Conservation (phyloP, 2,329 filamentous ascomycete genomes). For the Aureobasidium lini region DNA sequence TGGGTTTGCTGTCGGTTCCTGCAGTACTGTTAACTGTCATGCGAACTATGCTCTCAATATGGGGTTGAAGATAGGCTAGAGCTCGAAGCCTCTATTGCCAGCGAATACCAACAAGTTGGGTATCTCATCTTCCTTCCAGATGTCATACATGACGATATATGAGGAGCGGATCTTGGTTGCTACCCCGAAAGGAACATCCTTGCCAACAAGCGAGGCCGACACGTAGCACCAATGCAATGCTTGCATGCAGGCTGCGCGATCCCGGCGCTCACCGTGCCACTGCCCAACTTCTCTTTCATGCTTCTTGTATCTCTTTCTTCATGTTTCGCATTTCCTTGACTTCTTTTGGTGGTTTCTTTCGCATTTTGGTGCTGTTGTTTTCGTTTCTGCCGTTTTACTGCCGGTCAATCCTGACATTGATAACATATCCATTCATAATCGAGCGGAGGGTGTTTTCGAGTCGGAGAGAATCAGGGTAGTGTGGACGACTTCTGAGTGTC, state of each 20-base stretch:
- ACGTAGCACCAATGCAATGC: constrained; percentile 13
- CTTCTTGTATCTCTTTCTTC: not conserved
- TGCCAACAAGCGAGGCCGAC: constrained; percentile 13
- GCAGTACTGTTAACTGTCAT: constrained; percentile 12
- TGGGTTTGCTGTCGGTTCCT: constrained; percentile 3
- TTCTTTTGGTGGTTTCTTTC: not conserved
- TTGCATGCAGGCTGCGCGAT: constrained; percentile 12
- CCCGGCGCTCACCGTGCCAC: constrained; percentile 12
- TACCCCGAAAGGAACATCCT: not conserved
- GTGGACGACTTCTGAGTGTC: not conserved
- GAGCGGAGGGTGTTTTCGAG: no score
- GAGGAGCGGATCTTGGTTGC: not conserved
- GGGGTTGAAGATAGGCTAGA: not conserved
- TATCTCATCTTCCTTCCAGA: not conserved
- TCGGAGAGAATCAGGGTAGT: no score
- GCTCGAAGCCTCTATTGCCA: not conserved
- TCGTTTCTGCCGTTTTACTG: not conserved
- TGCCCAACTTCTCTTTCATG: constrained; percentile 12
- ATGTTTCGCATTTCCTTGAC: not conserved
- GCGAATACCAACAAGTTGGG: not conserved
- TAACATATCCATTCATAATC: not conserved
- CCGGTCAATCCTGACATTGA: not conserved
- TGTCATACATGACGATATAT: constrained; percentile 3
- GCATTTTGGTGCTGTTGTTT: not conserved
- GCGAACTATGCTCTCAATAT: not conserved